phyloP scores from a whole-genome alignment of 2,329 filamentous ascomycete species.

The Fusarium paranaense region DNA sequence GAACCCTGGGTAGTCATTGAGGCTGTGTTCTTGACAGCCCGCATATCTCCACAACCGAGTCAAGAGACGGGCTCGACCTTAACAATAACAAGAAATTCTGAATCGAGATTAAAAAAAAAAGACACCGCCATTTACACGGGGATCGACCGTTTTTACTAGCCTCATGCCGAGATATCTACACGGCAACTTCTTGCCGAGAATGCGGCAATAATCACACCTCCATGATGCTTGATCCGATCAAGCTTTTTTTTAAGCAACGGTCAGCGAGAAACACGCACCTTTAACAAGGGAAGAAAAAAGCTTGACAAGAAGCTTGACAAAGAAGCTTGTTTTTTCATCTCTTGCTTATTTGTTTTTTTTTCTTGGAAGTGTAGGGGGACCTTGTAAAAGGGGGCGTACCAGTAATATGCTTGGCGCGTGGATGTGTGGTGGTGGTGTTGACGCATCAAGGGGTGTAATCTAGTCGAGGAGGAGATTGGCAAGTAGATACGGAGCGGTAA shows the following conservation, averaged over 20 bases:
- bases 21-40: background rate
- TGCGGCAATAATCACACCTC: background rate
- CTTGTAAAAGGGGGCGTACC: background rate
- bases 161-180: background rate
- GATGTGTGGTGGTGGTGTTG: background rate
- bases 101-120: background rate
- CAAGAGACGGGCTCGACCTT: background rate
- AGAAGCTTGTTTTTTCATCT: background rate
- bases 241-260: background rate
- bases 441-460: background rate
- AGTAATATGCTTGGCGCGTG: background rate
- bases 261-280: background rate
- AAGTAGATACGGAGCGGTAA: background rate
- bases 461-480: background rate
- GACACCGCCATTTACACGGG: background rate
- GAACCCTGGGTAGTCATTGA: background rate
- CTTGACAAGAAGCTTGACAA: background rate
- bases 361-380: background rate
- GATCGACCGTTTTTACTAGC: background rate
- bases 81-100: background rate
- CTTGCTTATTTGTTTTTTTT: background rate
- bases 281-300: background rate
- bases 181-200: background rate
- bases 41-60: background rate
- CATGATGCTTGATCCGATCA: background rate